A percentile compares a stretch with the other conserved stretches of the same genome.
Conservation (phyloP, 1,284 basidiomycete genomes). For the Cryptococcus amylolentus region DNA sequence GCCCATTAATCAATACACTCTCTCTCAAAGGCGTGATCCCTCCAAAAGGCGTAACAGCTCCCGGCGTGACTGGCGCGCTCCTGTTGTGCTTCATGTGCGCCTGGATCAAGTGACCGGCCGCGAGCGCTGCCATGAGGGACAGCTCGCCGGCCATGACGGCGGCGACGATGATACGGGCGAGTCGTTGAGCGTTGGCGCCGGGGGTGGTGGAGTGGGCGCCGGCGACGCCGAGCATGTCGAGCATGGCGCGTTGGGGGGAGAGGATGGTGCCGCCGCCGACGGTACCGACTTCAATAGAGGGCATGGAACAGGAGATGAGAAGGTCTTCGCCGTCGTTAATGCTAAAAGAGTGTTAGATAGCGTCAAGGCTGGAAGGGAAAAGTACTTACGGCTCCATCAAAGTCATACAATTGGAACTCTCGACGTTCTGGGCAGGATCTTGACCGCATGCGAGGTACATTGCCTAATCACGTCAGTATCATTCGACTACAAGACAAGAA, state of each 20-base stretch:
- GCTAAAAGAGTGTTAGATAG: constrained; percentile 48
- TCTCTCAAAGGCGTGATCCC: constrained; percentile 37
- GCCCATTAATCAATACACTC: constrained; percentile 17
- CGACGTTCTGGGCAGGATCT: constrained; percentile 98
- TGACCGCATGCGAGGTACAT: constrained; percentile 96
- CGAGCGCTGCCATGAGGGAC: constrained; percentile 80
- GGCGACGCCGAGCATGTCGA: constrained; percentile 85
- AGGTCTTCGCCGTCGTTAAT: constrained; percentile 87
- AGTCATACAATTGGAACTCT: constrained; percentile 97
- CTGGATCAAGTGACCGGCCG: constrained; percentile 84
- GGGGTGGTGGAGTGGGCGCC: constrained; percentile 80
- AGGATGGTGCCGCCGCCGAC: constrained; percentile 94
- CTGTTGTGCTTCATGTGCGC: constrained; percentile 66
- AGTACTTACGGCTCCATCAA: constrained; percentile 88
- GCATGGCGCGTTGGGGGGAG: constrained; percentile 78
- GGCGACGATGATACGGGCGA: constrained; percentile 81
- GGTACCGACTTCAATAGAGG: constrained; percentile 93
- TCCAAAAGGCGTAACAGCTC: constrained; percentile 38
- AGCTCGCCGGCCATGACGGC: constrained; percentile 94
- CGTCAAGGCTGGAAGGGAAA: not conserved
- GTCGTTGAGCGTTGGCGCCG: constrained; percentile 77
- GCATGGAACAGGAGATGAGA: constrained; percentile 89
- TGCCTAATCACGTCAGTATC: constrained; percentile 52
- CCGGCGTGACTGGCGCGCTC: constrained; percentile 45
- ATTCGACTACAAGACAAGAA: not conserved